phyloP scores from a whole-genome alignment of 2,329 filamentous ascomycete species.

The Botrytis deweyae region DNA sequence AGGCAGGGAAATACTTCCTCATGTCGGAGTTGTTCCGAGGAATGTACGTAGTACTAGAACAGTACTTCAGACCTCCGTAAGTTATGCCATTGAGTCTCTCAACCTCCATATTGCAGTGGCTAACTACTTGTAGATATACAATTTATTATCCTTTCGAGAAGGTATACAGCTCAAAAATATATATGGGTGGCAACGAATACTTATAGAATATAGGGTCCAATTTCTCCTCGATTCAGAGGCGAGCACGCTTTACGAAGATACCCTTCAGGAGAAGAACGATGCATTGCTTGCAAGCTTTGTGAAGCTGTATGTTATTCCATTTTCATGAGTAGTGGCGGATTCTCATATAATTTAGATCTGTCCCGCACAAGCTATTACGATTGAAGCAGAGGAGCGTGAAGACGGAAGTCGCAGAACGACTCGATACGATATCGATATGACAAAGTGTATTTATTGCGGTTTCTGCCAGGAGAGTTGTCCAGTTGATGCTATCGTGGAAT shows the following conservation, averaged over 20 bases:
- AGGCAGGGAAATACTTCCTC: slow-evolving; percentile 90
- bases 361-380: slow-evolving; percentile 97
- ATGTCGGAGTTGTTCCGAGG: slow-evolving; percentile 93
- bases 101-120: slow-evolving; percentile 23
- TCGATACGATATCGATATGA: slow-evolving; percentile 99
- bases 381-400: slow-evolving; percentile 96
- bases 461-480: slow-evolving; percentile 99
- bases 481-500: slow-evolving; percentile 88
- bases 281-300: slow-evolving; percentile 99
- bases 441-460: slow-evolving; percentile 99
- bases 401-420: slow-evolving; percentile 95
- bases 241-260: slow-evolving; percentile 96
- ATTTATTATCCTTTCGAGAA: slow-evolving; percentile 99
- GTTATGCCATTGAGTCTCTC: slow-evolving; percentile 46
- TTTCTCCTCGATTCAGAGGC: slow-evolving; percentile 95
- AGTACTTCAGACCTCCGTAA: slow-evolving; percentile 97
- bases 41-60: slow-evolving; percentile 97
- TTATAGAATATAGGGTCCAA: slow-evolving; percentile 65
- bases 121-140: slow-evolving; percentile 69
- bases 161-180: slow-evolving; percentile 44
- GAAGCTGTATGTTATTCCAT: slow-evolving; percentile 63
- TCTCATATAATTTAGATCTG: slow-evolving; percentile 61
- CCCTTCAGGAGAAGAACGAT: slow-evolving; percentile 95
- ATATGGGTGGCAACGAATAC: slow-evolving; percentile 23
- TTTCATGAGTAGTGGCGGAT: neutral